Evolutionary conservation across 306 rosid genomes (phyloP).

Genomic region (Quercus glauca): DNA sequence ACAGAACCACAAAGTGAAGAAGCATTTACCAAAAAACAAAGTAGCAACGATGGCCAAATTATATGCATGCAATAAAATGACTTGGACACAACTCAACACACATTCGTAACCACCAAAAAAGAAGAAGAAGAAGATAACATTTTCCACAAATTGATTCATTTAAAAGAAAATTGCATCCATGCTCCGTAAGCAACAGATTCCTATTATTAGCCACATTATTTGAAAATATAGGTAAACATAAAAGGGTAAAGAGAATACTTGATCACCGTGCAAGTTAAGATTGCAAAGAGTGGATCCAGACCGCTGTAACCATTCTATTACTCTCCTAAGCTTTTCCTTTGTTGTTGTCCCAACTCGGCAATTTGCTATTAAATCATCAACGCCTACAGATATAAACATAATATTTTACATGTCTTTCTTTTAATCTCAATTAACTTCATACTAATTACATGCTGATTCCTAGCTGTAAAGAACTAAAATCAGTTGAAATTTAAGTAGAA

Average conservation of each 20-base stretch:
- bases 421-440: background rate
- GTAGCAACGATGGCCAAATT: background rate
- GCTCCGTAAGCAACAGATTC: background rate
- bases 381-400: constrained; percentile 35
- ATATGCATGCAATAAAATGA: background rate
- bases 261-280: constrained; percentile 26
- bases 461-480: background rate
- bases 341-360: constrained; percentile 52
- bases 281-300: constrained; percentile 36
- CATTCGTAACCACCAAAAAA: background rate
- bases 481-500: background rate
- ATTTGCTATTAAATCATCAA: constrained; percentile 51
- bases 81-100: background rate
- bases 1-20: background rate
- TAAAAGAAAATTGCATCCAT: background rate
- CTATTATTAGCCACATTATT: background rate
- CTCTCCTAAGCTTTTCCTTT: constrained; percentile 64
- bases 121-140: background rate
- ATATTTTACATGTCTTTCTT: background rate
- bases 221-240: constrained; percentile 3
- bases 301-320: constrained; percentile 67
- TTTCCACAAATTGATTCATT: background rate
- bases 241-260: constrained; percentile 33
- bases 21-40: background rate
- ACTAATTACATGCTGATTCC: background rate